Evolutionary conservation across 768 basidiomycete genomes (phyloP), one percentile per base, ranked within the genome.

Genomic region (Asterophora lycoperdoides): DNA sequence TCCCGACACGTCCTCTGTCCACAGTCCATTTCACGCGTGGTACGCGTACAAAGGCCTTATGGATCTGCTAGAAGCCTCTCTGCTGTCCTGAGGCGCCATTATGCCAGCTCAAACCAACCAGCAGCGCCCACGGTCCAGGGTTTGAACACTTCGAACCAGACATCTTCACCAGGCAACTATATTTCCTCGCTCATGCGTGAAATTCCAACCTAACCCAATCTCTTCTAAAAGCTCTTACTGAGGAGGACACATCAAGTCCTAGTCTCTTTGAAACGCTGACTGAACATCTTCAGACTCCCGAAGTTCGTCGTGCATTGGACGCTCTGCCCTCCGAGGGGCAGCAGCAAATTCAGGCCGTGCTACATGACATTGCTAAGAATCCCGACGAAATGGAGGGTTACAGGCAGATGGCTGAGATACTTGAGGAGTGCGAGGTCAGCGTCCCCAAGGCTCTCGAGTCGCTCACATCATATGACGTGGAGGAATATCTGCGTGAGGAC

Each of bases 11-110:
- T 55, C 33, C 42, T 48, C 26, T 53, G 48, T 33, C 32, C 57
- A 30, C 44, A 49, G 36, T 36, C 60, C 20, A 45, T 62, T 33
- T 56, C 66, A 48, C 69, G 68, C 51, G 59, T 58, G 43, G 54
- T 61, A 48, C 64, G 67, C 56, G 60, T 54, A 10, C 66, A 60
- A 34, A 55, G 30, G 33, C 52, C 46, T 23, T 23, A 44, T 4
- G 19, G 32, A 4, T 6, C 52, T 5, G 35, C 17, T 13, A 15
- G n/a, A 2, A 23, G 26, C 11, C 28, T 51, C 15, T 37, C 42
- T 19, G 6, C 28, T 18, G 15, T 44, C 14, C 48, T 40, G 11
- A 30, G 53, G 8, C 57, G 57, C 26, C 52, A 49, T 19, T 57
- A 59, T 56, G 34, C 49, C 37, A 52, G 30, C 48, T 53, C 54